Evolutionary conservation across 2,329 filamentous ascomycete genomes (phyloP).

Genomic region (Neofusicoccum cordaticola): DNA sequence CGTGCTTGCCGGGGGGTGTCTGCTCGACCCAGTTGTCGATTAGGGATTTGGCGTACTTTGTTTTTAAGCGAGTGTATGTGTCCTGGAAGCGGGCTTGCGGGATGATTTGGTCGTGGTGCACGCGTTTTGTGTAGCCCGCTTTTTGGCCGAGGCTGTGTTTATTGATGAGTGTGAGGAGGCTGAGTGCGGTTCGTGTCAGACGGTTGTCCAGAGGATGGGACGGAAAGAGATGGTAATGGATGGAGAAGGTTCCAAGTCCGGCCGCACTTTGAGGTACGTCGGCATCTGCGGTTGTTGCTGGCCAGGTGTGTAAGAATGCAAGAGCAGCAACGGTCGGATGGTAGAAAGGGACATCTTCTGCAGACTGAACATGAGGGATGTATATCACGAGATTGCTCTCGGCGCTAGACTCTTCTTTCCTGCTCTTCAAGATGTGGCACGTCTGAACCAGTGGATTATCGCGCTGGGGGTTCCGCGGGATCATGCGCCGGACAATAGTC

Average conservation of each 20-base stretch:
- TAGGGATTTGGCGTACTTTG: constrained; percentile 69
- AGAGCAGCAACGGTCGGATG: constrained; percentile 74
- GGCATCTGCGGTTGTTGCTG: constrained; percentile 22
- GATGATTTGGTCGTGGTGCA: constrained; percentile 78
- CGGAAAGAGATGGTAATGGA: constrained; percentile 53
- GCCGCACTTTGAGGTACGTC: constrained; percentile 2
- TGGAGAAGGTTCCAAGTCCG: constrained; percentile 41
- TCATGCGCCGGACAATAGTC: constrained; percentile 70
- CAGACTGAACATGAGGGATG: constrained; percentile 65
- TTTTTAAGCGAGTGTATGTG: constrained; percentile 77
- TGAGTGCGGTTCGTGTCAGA: constrained; percentile 65
- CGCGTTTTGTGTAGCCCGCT: constrained; percentile 72
- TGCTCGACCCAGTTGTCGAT: constrained; percentile 78
- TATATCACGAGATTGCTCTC: constrained; percentile 67
- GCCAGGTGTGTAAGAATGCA: constrained; percentile 72
- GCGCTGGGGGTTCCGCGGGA: constrained; percentile 76
- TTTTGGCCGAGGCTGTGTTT: constrained; percentile 69
- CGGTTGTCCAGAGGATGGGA: constrained; percentile 44
- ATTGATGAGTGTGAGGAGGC: constrained; percentile 65
- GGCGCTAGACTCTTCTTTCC: constrained; percentile 16
- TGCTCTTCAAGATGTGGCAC: constrained; percentile 63
- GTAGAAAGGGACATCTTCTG: constrained; percentile 76
- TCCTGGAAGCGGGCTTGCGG: constrained; percentile 76
- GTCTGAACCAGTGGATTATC: constrained; percentile 79
- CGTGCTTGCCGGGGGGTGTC: constrained; percentile 86